Conservation (phyloP, 1,139 yeast genomes). For the Zygoascus meyerae region DNA sequence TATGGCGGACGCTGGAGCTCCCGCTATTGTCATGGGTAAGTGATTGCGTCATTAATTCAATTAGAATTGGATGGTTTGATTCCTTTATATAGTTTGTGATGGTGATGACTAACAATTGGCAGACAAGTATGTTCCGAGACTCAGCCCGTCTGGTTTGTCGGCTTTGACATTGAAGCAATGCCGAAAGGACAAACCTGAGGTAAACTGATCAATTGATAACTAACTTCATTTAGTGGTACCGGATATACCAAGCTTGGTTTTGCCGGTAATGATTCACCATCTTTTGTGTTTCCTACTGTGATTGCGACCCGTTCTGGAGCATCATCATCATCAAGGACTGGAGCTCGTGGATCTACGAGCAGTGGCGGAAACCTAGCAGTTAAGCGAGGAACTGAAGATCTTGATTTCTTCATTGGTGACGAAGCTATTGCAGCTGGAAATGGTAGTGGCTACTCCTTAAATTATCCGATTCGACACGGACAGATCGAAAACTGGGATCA, state of each 20-base stretch:
- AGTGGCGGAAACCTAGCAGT: constrained; percentile 43
- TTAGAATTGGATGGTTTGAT: background rate
- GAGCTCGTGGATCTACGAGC: constrained; percentile 26
- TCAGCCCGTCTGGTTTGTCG: no score
- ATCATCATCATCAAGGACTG: constrained; percentile 21
- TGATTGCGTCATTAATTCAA: background rate
- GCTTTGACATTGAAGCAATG: background rate
- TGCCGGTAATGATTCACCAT: constrained; percentile 98
- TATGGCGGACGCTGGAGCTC: constrained; percentile 16
- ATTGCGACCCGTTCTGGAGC: constrained; percentile 65
- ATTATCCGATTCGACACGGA: constrained; percentile 94
- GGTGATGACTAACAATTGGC: constrained; percentile 5
- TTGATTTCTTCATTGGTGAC: constrained; percentile 92
- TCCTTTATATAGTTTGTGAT: background rate
- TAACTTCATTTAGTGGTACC: constrained; percentile 59
- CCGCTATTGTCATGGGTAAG: constrained; percentile 17
- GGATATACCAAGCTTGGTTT: constrained; percentile 96
- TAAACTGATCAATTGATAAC: background rate
- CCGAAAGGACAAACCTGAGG: no score
- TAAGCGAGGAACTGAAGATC: constrained; percentile 88
- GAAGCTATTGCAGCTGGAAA: constrained; percentile 87
- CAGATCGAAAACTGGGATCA: constrained; percentile 99
- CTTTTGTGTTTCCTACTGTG: constrained; percentile 95
- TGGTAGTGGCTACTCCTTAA: constrained; percentile 83
- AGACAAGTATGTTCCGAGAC: constrained; percentile 12